Evolutionary conservation across 805 yeast genomes (phyloP), one percentile per base, ranked within the genome.

Genomic region (Metschnikowia reukaufii): DNA sequence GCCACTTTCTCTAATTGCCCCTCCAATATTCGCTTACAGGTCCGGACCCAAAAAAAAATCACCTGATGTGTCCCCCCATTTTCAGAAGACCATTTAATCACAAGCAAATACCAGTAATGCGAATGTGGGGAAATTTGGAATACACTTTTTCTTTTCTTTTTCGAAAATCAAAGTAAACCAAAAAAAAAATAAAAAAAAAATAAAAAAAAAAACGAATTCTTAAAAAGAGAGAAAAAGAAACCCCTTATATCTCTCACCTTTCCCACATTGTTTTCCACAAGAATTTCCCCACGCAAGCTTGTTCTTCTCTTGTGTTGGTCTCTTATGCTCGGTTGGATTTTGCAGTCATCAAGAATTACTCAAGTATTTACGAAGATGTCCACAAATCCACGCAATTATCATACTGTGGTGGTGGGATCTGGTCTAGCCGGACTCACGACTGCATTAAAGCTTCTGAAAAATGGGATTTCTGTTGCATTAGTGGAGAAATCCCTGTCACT

Each of bases 391-490:
- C 23, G 27, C 7, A 36, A 39, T 5, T 52, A 41, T 31, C 42
- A 51, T 40, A 52, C 50, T 2, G 49, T 79, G 9, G 75, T 81
- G 8, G 66, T 81, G 4, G 85, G 85, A 4, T 65, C 81, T 15
- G 85, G 85, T 1, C 56, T 81, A 29, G 84, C 84, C 4, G 85
- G 84, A 1, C 57, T 81, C 27, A 67, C 79, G 4, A 67, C 79
- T 10, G 62, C 74, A 12, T 61, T 72, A 34, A 69, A 68, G 47
- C 53, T 77, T 17, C 59, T 63, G 19, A 61, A 69, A 34, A 51
- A 62, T 19, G 72, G 74, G 12, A 50, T 66, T 18, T 70, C 76
- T 0, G 78, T 81, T 4, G 57, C 72, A 0, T 47, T 81, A 6
- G 45, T 81, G 2, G 86, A 81, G 44, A 81, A 81, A 54, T 63